These are phyloP conservation scores for Saturnispora sekii DNA, from an alignment of 805 yeast species.

Conservation along the genomic window DNA sequence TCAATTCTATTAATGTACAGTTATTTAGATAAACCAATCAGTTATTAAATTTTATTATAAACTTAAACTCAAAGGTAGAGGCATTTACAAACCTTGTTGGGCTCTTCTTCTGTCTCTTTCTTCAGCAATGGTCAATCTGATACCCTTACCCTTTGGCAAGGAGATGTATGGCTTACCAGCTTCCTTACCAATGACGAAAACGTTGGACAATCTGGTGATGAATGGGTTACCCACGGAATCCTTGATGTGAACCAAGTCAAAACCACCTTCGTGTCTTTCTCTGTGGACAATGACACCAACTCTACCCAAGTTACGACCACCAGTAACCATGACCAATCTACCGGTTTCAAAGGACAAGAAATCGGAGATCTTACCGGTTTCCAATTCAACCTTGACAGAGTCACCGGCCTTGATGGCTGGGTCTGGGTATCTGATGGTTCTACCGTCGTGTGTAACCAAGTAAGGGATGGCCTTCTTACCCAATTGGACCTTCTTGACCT, in stretches of 20 bases:
- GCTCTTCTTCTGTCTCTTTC: conserved; percentile 99
- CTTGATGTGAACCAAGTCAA: conserved; percentile 95
- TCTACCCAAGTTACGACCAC: conserved; percentile 98
- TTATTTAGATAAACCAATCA: conserved; percentile 5
- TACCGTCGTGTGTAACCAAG: conserved; percentile 99
- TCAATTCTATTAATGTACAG: conserved; percentile 7
- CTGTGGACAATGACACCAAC: conserved; percentile 93
- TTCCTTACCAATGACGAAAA: conserved; percentile 84
- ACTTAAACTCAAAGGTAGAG: conserved; percentile 2
- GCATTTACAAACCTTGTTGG: conserved; percentile 46
- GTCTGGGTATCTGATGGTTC: conserved; percentile 99
- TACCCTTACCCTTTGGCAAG: conserved; percentile 98
- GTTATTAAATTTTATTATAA: background rate
- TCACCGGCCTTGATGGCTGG: conserved; percentile 95
- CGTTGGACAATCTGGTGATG: conserved; percentile 90
- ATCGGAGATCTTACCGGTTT: conserved; percentile 87
- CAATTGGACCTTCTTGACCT: conserved; percentile 95
- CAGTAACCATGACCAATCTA: conserved; percentile 85
- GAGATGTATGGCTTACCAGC: conserved; percentile 90
- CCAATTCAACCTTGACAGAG: conserved; percentile 94
- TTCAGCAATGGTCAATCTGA: conserved; percentile 89
- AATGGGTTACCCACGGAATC: conserved; percentile 90
- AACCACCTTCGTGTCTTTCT: conserved; percentile 97
- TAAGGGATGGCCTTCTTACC: conserved; percentile 98
- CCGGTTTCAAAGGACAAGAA: conserved; percentile 90